These are phyloP conservation scores for Dictyostelium citrinum DNA, from an alignment of 78 protist genomes.

Conservation along the genomic window DNA sequence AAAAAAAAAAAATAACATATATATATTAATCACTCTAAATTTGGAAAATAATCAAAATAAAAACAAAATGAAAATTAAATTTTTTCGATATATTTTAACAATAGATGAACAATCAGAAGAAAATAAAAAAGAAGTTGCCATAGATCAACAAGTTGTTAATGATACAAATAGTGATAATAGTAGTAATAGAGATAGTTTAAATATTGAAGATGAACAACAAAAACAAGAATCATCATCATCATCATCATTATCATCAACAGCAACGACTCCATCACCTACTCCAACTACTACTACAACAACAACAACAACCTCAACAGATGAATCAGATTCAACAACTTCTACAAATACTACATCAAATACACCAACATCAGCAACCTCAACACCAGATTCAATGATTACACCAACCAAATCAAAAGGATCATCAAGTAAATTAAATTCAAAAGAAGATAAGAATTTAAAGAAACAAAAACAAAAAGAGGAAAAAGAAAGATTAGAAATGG, in stretches of 20 bases:
- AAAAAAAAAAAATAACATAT: background rate
- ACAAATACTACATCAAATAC: background rate
- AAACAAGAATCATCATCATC: background rate
- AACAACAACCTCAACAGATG: background rate
- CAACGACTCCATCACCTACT: background rate
- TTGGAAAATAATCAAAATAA: background rate
- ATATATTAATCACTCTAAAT: background rate
- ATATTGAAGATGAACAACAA: background rate
- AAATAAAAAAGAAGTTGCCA: background rate
- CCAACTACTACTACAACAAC: background rate
- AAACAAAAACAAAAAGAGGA: background rate
- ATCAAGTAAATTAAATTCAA: background rate
- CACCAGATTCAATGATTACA: background rate
- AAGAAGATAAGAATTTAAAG: slow-evolving; percentile 1
- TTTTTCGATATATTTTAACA: background rate
- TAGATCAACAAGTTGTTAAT: background rate
- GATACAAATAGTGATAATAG: background rate
- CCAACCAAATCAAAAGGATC: background rate
- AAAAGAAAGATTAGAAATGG: background rate
- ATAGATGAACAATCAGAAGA: background rate
- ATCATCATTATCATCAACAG: background rate
- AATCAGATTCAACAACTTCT: background rate
- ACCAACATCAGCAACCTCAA: background rate
- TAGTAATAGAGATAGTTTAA: background rate
- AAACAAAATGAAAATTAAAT: background rate